Percentiles rank a stretch among this genome's conserved stretches.
These are phyloP conservation scores for Cymbidium sinense DNA, from an alignment of 106 monocot genomes.

Conservation along the genomic window DNA sequence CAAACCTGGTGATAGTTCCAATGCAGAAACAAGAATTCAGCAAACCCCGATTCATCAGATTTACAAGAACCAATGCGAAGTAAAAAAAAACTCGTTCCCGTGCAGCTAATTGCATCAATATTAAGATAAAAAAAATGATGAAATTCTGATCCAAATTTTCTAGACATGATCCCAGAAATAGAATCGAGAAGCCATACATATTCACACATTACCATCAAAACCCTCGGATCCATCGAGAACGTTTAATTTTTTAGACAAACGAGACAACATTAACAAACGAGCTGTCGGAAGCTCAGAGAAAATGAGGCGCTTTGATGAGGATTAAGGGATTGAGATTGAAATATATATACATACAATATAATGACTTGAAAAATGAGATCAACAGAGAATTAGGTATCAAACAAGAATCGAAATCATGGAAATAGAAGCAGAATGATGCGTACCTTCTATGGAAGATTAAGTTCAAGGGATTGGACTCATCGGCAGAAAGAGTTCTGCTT, in stretches of 20 bases:
- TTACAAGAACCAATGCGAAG: neutral
- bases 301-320: neutral
- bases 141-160: neutral
- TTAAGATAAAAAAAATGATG: neutral
- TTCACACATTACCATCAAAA: neutral
- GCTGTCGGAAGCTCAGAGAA: neutral
- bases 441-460: neutral
- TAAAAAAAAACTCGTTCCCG: neutral
- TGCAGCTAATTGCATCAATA: neutral
- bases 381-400: neutral
- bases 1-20: too few species aligned
- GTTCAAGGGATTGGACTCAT: constrained; percentile 1
- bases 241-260: neutral
- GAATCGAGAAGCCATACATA: neutral
- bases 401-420: neutral
- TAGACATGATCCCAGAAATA: neutral
- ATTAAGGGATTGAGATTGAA: neutral
- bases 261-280: neutral
- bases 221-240: neutral
- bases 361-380: neutral
- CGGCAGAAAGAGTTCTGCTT: neutral
- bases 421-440: neutral
- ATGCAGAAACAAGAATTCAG: too few species aligned
- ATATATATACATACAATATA: neutral
- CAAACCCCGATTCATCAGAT: neutral